Base-by-base conservation (phyloP, 2,329 filamentous ascomycete species). In the Corinectria fuckeliana region DNA sequence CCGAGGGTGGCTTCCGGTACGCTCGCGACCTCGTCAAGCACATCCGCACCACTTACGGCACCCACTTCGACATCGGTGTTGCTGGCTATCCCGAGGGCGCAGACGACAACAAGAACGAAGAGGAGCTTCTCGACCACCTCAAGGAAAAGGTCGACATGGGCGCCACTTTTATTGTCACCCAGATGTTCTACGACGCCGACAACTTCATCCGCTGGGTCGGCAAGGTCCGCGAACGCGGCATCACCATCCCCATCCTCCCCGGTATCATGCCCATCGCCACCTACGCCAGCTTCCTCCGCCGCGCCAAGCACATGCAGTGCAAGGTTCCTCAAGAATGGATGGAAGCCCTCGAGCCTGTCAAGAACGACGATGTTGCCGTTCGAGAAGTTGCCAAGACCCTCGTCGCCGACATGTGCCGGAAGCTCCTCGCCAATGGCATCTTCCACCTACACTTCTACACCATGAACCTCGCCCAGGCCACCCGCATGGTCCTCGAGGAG, bases 111-210 rank as follows among this genome's bases (percentile, higher is more conserved):
- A 88, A 91, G 69, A 88, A 97, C 71, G 89, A 92, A 52, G 93
- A 97, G 45, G 78, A 86, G 60, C 84, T 99, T 71, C 87, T 99
- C 64, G 89, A 95, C 65, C 95, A 98, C 75, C 79, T 99, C 72
- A 98, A 98, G 80, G 91, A 98, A 77, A 99, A 99, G 81, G 89
- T 98, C 30, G 95, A 99, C 74, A 91, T 92, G 59, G 95, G 95
- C 50, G 93, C 90, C 62, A 90, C 91, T 6, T 99, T 98, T 75
- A 91, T 99, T 64, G 91, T 99, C 53, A 98, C 95, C 0, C 95
- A 99, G 80, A 99, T 99, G 95, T 98, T 98, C 79, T 99, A 99
- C 81, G 94, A 99, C 72, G 93, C 88, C 49, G 94, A 99, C 72
- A 94, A 95, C 74, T 99, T 99, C 78, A 78, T 98, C 53, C 85